Base-by-base conservation (phyloP, 2,329 filamentous ascomycete species). In the Microcyclosporella mali region DNA sequence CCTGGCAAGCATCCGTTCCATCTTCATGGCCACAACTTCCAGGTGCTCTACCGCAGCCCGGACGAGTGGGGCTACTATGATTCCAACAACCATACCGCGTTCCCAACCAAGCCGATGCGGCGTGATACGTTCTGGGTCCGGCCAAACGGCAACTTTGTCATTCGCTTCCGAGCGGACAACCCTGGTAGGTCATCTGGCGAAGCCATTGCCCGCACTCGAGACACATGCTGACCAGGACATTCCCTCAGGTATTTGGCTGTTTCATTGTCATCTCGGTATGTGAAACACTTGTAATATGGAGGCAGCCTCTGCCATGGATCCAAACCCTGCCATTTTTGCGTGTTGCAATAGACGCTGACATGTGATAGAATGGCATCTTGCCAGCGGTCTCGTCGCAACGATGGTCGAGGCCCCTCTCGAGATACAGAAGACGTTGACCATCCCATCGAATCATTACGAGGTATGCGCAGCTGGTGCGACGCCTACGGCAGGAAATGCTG, bases 11-110 rank as follows among this genome's bases (percentile, higher is more conserved):
- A 88, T 56, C 87, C 81, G 0, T 82, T 83, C 68, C 81, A 85
- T 63, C 65, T 94, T 1, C 88, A 92, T 66, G 85, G 85, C 0
- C 84, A 88, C 61, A 70, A 77, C 52, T 88, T 88, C 66, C 84
- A 86, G 63, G 67, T 79, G 14, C 55, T 75, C 25, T 46, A 56
- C n/a, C 63, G 62, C 40, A 63, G 49, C 37, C 62, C 55, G 9
- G 61, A 62, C 11, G 50, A 65, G 8, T 51, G 46, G 16, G 63
- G 58, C 39, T 38, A 53, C 55, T 64, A 62, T 41, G 54, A 63
- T 33, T 44, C 60, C 1, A 53, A 56, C 45, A 64, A 65, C 35
- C 57, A 64, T 31, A 52, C 62, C 3, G 46, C 50, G 1, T 67
- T 67, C 32, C 68, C 67, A 2, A 43, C 41, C 16, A 58, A 46